These are phyloP conservation scores for Clavispora fructus DNA, from an alignment of 805 yeast genomes.

Conservation along the genomic window DNA sequence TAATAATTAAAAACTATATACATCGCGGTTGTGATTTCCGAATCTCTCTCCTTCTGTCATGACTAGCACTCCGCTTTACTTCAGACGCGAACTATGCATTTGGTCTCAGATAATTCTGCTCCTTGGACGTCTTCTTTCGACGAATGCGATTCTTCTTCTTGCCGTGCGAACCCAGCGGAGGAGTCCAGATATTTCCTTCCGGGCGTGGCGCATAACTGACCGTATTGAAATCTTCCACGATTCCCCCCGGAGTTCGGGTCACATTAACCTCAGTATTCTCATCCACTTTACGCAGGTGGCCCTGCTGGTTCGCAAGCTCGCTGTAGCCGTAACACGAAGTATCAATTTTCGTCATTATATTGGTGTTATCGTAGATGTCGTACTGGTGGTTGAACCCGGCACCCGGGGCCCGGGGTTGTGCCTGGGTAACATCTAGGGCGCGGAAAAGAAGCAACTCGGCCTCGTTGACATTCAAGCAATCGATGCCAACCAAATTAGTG, in stretches of 20 bases:
- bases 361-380: slow-evolving; percentile 9
- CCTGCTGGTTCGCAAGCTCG: background rate
- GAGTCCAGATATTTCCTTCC: background rate
- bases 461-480: slow-evolving; percentile 46
- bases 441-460: slow-evolving; percentile 41
- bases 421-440: slow-evolving; percentile 29
- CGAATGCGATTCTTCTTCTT: background rate
- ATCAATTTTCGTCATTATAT: slow-evolving; percentile 11
- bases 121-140: background rate
- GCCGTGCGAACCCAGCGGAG: background rate
- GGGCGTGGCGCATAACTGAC: slow-evolving; percentile 13
- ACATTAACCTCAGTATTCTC: background rate
- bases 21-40: no score
- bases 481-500: slow-evolving; percentile 51
- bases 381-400: slow-evolving; percentile 14
- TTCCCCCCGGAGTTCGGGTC: slow-evolving; percentile 2
- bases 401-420: slow-evolving; percentile 23
- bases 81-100: no score
- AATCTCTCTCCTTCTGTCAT: no score
- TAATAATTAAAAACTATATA: no score
- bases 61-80: no score
- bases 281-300: background rate
- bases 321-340: slow-evolving; percentile 12
- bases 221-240: slow-evolving; percentile 13
- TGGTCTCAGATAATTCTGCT: background rate